Percentiles rank a stretch among this genome's conserved stretches.
These are phyloP conservation scores for Boletus eberwhitei DNA, from an alignment of 768 basidiomycete species.

Conservation along the genomic window DNA sequence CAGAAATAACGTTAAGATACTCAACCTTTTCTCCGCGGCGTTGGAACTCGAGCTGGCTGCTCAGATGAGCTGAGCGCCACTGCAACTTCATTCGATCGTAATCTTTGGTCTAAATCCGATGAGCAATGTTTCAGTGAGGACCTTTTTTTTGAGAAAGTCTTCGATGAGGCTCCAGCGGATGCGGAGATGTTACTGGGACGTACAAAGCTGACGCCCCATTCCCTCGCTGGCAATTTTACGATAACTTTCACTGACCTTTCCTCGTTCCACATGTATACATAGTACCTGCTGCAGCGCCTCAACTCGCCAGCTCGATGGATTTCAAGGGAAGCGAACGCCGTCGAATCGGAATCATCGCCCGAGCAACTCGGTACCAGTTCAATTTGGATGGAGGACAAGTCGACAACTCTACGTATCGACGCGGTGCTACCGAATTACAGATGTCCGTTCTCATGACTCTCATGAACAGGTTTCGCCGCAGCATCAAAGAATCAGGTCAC, in stretches of 20 bases:
- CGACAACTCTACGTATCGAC: too few species aligned
- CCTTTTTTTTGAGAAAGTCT: not conserved
- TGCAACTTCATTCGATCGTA: not conserved
- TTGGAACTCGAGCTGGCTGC: not conserved
- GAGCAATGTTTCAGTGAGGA: not conserved
- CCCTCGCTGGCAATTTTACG: too few species aligned
- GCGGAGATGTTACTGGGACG: not conserved
- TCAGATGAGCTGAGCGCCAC: not conserved
- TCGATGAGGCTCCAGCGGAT: not conserved
- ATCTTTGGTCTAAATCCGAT: not conserved
- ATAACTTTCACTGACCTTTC: too few species aligned
- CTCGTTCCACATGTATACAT: too few species aligned
- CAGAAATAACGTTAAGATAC: not conserved
- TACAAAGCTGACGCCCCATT: too few species aligned
- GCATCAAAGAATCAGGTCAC: not conserved
- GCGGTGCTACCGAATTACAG: too few species aligned
- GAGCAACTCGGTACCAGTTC: not conserved
- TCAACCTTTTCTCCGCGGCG: not conserved
- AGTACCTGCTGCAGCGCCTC: not conserved
- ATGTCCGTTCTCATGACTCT: not conserved
- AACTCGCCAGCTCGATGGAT: not conserved
- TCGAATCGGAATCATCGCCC: not conserved
- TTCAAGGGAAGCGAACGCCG: not conserved
- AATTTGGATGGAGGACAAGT: not conserved
- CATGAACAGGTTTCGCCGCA: not conserved